These are phyloP conservation scores for Dioscorea dumetorum DNA, from an alignment of 106 monocot species.

Conservation along the genomic window DNA sequence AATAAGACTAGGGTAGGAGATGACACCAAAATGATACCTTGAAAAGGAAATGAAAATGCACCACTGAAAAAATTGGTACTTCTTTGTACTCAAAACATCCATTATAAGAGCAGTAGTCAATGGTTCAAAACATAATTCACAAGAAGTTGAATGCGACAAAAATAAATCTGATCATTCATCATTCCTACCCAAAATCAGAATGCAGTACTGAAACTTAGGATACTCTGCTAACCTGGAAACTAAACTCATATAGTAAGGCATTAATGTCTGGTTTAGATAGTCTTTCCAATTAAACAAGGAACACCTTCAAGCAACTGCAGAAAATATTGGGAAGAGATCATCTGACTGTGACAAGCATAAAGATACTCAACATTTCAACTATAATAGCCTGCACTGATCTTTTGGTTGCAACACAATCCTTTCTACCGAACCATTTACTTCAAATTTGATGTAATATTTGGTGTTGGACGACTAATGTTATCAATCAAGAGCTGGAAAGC, in stretches of 20 bases:
- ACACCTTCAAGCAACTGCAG: constrained; percentile 89
- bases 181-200: background rate
- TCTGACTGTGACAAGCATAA: background rate
- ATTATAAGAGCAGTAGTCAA: constrained; percentile 58
- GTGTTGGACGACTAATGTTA: too few relatives aligned
- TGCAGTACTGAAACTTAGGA: constrained; percentile 1
- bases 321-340: background rate
- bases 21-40: constrained; percentile 1
- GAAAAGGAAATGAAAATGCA: constrained; percentile 8
- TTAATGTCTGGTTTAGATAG: constrained; percentile 74
- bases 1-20: background rate
- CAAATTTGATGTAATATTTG: constrained; percentile 83
- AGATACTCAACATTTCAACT: background rate
- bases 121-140: constrained; percentile 85
- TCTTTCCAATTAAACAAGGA: constrained; percentile 82
- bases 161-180: background rate
- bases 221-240: too few relatives aligned
- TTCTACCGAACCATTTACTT: constrained; percentile 70
- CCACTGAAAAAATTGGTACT: constrained; percentile 86
- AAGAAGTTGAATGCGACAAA: constrained; percentile 49
- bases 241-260: constrained; percentile 69
- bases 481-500: constrained; percentile 78
- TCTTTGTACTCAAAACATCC: constrained; percentile 75
- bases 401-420: constrained; percentile 73
- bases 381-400: constrained; percentile 74